Percentiles rank a stretch among this genome's conserved stretches.
These are phyloP conservation scores for Wakefieldia striispora DNA, from an alignment of 768 basidiomycete species.

Conservation along the genomic window DNA sequence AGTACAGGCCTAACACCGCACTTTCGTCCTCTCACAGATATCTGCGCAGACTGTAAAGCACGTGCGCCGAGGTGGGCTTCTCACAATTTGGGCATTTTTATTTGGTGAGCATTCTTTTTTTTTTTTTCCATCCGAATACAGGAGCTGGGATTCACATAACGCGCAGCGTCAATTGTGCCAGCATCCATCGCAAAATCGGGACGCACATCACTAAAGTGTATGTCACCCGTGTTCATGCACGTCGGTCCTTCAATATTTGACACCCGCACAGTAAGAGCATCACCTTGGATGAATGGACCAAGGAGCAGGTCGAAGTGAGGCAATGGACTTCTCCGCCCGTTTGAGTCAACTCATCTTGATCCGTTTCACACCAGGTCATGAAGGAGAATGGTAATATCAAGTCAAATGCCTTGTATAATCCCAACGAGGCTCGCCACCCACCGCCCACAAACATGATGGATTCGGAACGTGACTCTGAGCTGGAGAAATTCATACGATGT, in stretches of 20 bases:
- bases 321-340: slow-evolving; percentile 9
- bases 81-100: slow-evolving; percentile 83
- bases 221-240: slow-evolving; percentile 26
- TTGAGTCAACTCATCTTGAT: slow-evolving; percentile 9
- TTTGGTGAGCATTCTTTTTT: slow-evolving; percentile 54
- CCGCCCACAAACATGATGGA: slow-evolving; percentile 81
- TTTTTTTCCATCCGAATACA: neutral
- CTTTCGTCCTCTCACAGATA: slow-evolving; percentile 46
- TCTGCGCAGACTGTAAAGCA: slow-evolving; percentile 92
- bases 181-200: slow-evolving; percentile 91
- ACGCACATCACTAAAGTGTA: slow-evolving; percentile 94
- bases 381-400: slow-evolving; percentile 75
- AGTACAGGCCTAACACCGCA: slow-evolving; percentile 1
- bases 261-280: slow-evolving; percentile 70
- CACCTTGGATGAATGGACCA: slow-evolving; percentile 83
- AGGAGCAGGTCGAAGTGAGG: slow-evolving; percentile 83
- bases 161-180: slow-evolving; percentile 78
- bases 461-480: slow-evolving; percentile 79
- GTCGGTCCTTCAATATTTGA: slow-evolving; percentile 2
- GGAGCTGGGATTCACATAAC: slow-evolving; percentile 5
- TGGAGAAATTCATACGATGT: slow-evolving; percentile 90
- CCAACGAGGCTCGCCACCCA: slow-evolving; percentile 77
- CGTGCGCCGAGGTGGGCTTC: slow-evolving; percentile 87
- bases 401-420: slow-evolving; percentile 79
- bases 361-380: slow-evolving; percentile 56